Evolutionary conservation across 257 asterid species (phyloP), one percentile per base, ranked within the genome.

Genomic region (Salvia miltiorrhiza): DNA sequence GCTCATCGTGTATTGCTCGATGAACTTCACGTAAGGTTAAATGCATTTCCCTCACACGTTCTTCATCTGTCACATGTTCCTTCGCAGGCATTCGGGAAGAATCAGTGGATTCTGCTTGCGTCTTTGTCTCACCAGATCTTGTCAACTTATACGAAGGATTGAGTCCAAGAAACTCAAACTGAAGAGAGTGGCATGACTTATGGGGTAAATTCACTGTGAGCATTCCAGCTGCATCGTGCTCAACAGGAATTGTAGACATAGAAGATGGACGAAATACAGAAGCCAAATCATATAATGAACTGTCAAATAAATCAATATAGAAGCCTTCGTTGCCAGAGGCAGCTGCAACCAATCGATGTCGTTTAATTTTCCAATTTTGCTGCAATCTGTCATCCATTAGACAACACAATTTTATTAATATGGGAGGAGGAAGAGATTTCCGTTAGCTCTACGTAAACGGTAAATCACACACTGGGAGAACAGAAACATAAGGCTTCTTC

Each of bases 311-410:
- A 79, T 94, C 99, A 63, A 94, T 81, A 77, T 84, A 89, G 80
- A 91, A 94, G 56, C 97, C 99, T 81, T 91, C 99, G 12, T 91
- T 90, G 52, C 97, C 99, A 75, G 99, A 83, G 66, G 93, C 95
- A 77, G 95, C 93, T 74, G 99, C 95, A 72, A 84, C 89, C 83
- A 86, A 53, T 19, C 99, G 95, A 71, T 91, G 96, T 64, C 96
- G 72, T 63, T 94, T 94, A 49, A 86, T 87, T 83, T 94, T 94
- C 99, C 99, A 94, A 76, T 94, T 94, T 78, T 90, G 97, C 85
- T 94, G 97, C 83, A 94, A 86, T 76, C 99, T 91, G 76, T 75
- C 30, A 79, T 73, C 60, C 79, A 78, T 65, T 68, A 72, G 58
- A 69, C 59, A 76, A 67, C 35, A 41, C 69, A 47, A 65, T 23